These are phyloP conservation scores for Medicago arabica DNA, from an alignment of 306 rosid genomes.

Conservation along the genomic window DNA sequence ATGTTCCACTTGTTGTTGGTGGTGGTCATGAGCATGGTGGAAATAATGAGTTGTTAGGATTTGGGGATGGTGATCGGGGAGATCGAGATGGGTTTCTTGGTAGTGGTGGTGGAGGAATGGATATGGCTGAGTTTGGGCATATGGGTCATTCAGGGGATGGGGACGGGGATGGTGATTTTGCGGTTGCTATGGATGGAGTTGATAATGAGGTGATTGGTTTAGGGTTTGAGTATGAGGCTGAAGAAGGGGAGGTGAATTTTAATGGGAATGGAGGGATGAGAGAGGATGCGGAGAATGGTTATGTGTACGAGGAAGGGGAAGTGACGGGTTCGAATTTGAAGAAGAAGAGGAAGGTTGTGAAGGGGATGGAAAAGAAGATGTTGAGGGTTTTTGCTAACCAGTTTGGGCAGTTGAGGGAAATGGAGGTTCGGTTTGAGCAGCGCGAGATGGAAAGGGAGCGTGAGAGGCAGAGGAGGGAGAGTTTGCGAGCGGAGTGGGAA, in stretches of 20 bases:
- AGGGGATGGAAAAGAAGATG: slow-evolving; percentile 73
- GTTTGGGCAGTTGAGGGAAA: slow-evolving; percentile 71
- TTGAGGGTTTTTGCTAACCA: slow-evolving; percentile 75
- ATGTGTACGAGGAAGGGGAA: slow-evolving; percentile 75
- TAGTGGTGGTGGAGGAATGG: slow-evolving; percentile 56
- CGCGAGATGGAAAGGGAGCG: slow-evolving; percentile 77
- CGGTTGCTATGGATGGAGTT: slow-evolving; percentile 74
- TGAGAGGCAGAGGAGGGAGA: slow-evolving; percentile 77
- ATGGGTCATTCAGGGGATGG: slow-evolving; percentile 76
- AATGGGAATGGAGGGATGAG: slow-evolving; percentile 59
- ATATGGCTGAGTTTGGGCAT: slow-evolving; percentile 75
- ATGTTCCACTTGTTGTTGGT: slow-evolving; percentile 60
- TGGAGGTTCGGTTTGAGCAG: slow-evolving; percentile 82
- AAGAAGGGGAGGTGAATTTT: slow-evolving; percentile 80
- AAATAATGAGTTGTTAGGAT: slow-evolving; percentile 58
- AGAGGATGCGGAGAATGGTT: slow-evolving; percentile 76
- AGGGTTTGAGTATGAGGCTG: slow-evolving; percentile 85
- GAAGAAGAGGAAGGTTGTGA: slow-evolving; percentile 71
- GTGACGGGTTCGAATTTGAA: slow-evolving; percentile 60
- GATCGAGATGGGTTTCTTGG: slow-evolving; percentile 65
- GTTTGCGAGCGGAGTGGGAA: slow-evolving; percentile 63
- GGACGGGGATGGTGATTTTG: slow-evolving; percentile 57
- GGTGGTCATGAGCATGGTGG: slow-evolving; percentile 32
- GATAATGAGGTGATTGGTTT: slow-evolving; percentile 83
- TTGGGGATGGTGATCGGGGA: slow-evolving; percentile 36